Evolutionary conservation across 2,329 filamentous ascomycete genomes (phyloP).

Genomic region (Pyricularia pennisetigena): DNA sequence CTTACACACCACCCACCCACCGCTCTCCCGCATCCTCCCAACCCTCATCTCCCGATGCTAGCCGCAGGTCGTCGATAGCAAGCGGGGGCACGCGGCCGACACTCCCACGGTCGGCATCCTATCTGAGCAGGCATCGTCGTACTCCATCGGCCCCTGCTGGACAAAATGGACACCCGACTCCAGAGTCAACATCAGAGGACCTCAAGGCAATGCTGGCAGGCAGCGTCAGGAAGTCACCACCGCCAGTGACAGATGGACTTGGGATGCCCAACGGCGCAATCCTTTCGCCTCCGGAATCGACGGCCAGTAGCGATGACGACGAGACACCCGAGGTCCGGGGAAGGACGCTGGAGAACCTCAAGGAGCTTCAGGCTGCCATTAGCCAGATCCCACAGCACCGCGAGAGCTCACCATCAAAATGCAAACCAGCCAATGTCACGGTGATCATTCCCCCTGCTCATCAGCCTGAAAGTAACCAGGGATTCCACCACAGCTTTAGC

Average conservation of each 20-base stretch:
- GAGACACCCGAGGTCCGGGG: conserved; percentile 37
- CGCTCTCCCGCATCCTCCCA: conserved; percentile 52
- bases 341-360: conserved; percentile 40
- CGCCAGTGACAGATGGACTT: conserved; percentile 62
- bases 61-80: conserved; percentile 49
- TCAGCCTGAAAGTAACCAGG: conserved; percentile 3
- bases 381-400: conserved; percentile 64
- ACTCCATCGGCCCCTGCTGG: conserved; percentile 34
- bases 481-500: conserved; percentile 33
- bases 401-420: conserved; percentile 41
- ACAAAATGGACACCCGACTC: conserved; percentile 29
- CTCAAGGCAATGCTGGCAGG: conserved; percentile 32
- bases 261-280: conserved; percentile 75
- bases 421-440: neutral
- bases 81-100: conserved; percentile 35
- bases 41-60: conserved; percentile 43
- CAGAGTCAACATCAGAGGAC: conserved; percentile 39
- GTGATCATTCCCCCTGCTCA: neutral
- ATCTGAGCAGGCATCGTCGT: conserved; percentile 53
- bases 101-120: conserved; percentile 55
- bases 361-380: conserved; percentile 73
- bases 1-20: conserved; percentile 75
- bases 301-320: conserved; percentile 79
- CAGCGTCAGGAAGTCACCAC: conserved; percentile 72
- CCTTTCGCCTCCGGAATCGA: conserved; percentile 85